Evolutionary conservation across 371 early-diverging fungal genomes (phyloP).

Genomic region (Dichotomocladium elegans): DNA sequence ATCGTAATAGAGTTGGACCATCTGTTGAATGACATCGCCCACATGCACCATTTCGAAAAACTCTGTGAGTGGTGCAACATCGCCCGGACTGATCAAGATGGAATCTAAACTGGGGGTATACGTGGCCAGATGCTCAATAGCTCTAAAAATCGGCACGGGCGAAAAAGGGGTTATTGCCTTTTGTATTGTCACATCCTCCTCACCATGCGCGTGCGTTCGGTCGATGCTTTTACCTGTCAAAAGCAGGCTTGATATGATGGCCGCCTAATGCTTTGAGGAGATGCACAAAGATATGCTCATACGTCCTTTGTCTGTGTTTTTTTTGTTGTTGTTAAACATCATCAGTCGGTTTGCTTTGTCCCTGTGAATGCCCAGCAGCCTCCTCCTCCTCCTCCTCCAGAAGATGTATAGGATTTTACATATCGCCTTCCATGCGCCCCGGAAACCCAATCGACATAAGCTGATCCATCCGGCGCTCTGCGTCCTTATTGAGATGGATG

Average conservation of each 20-base stretch:
- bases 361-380: background rate
- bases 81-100: conserved; percentile 12
- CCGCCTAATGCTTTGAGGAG: conserved; percentile 59
- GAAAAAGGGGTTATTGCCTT: background rate
- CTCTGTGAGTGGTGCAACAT: conserved; percentile 58
- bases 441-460: conserved; percentile 24
- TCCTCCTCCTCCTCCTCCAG: background rate
- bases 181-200: background rate
- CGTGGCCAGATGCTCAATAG: conserved; percentile 50
- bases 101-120: conserved; percentile 46
- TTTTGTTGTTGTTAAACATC: background rate
- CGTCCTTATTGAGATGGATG: conserved; percentile 79
- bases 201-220: no score
- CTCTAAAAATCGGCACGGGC: conserved; percentile 29
- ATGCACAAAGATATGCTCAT: conserved; percentile 61
- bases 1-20: conserved; percentile 83
- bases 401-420: conserved; percentile 10
- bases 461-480: conserved; percentile 57
- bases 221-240: conserved; percentile 44
- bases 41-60: conserved; percentile 88
- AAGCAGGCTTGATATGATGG: conserved; percentile 68
- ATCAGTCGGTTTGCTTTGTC: background rate
- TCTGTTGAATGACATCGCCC: conserved; percentile 82
- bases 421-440: conserved; percentile 19
- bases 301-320: conserved; percentile 36